Base-by-base conservation (phyloP, 1,139 yeast species). In the Suhomyces bribrorum region DNA sequence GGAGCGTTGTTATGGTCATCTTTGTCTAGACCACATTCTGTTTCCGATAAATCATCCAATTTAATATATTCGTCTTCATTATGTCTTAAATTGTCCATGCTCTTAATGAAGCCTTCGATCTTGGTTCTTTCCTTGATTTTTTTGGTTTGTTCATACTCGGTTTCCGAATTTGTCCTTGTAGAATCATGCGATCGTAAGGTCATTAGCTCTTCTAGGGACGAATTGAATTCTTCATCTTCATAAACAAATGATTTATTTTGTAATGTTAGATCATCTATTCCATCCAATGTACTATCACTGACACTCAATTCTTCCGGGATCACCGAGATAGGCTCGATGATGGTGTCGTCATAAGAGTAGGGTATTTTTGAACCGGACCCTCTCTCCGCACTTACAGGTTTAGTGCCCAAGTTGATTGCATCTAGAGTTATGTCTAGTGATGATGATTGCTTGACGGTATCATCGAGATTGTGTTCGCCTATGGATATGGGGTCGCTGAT, bases 41-140 rank as follows among this genome's bases (percentile, higher is more conserved):
- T 16, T 35, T 52, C 52, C 26, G 43, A 44, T n/a, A 49, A 27
- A 29, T 50, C 44, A 25, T 49, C 48, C 8, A 41, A 28, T 16
- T 41, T 43, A 20, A 46, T 41, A 14, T 36, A 43, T 30, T 39
- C 47, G 5, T 41, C 51, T 34, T 64, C 69, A 38, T 67, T 67
- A 37, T 66, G 73, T 27, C 71, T 46, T 36, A 67, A 42, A 44
- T 67, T 67, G 37, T 56, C 54, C 30, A 66, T 48, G 34, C 64
- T 61, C 9, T 48, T 53, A 12, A 62, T 50, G 40, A 64, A 64
- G 15, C 47, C 50, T 15, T 48, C 47, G 5, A 44, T 37, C 14
- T 32, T 39, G 27, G 29, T 32, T 28, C 31, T 26, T 24, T 36
- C 22, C 34, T 36, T 29, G 17, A 29, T 23, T 4, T 9, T 9